Base-by-base conservation (phyloP, 2,329 filamentous ascomycete genomes). In the Cladosporium colombiae region DNA sequence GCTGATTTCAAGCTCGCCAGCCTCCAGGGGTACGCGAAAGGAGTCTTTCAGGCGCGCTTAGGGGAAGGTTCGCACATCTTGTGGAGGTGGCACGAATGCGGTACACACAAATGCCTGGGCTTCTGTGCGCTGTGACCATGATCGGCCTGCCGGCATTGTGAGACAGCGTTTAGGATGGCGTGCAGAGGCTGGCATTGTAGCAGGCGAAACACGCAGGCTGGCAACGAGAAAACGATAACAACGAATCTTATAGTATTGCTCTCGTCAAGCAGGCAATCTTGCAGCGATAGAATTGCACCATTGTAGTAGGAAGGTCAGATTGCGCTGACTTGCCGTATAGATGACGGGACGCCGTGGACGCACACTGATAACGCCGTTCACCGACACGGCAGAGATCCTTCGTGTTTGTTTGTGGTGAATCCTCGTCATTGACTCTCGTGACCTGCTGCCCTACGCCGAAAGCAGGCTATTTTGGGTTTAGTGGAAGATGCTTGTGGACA, bases 361-460 rank as follows among this genome's bases (percentile, higher is more conserved):
- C 57, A 40, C 1, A 8, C 11, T 44, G 31, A 10, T 29, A 56
- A n/a, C 61, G 46, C 61, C 61, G 49, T 40, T 10, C 49, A 14
- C 49, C 52, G 61, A 55, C 61, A 33, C 52, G 52, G 52, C 25
- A 31, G 52, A 25, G 23, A 25, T 52, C 13, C 49, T 25, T 52
- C 23, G 18, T 55, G 52, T 7, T 31, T 52, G 40, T 37, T 37
- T 35, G n/a, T 53, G 46, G 60, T 46, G 46, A 56, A 37, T 37
- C n/a, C 35, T 64, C 50, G 62, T 64, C 50, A 57, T 64, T 52
- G 53, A 57, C 50, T 62, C 29, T 57, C 52, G 16, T 14, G 40
- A 55, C 57, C 62, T 44, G 18, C 29, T 25, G 27, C 23, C 25
- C 23, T 33, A 46, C 35, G 50, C 50, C 27, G 23, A 64, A n/a